A percentile compares a stretch with the other conserved stretches of the same genome.
These are phyloP conservation scores for Somion occarium DNA, from an alignment of 1,284 basidiomycete species.

Conservation along the genomic window DNA sequence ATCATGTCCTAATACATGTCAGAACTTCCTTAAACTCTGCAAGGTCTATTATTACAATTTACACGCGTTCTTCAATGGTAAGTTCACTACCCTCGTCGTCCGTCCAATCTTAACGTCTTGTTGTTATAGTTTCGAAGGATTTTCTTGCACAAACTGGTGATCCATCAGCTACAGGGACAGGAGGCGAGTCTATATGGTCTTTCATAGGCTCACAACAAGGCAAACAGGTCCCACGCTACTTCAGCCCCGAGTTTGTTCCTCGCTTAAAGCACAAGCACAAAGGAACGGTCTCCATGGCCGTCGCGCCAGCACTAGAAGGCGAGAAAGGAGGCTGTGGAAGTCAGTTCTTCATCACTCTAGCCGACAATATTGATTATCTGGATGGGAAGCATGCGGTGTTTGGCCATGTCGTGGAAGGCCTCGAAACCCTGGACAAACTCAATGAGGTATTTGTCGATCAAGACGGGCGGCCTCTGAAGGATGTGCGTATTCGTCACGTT, in stretches of 20 bases:
- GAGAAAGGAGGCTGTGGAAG: conserved; percentile 82
- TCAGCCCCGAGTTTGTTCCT: conserved; percentile 75
- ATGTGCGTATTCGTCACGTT: conserved; percentile 90
- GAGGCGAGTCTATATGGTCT: conserved; percentile 84
- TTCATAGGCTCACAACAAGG: conserved; percentile 53
- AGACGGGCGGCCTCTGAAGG: conserved; percentile 87
- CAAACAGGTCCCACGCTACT: conserved; percentile 62
- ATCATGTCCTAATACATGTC: conserved; percentile 82
- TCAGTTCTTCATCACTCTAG: conserved; percentile 95
- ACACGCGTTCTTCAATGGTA: conserved; percentile 96
- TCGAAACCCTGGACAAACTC: conserved; percentile 89
- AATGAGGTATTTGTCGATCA: conserved; percentile 90
- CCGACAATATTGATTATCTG: conserved; percentile 88
- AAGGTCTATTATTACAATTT: conserved; percentile 96
- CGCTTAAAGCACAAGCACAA: conserved; percentile 81
- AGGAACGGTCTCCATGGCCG: conserved; percentile 95
- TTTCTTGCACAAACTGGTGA: conserved; percentile 96
- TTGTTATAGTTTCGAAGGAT: conserved; percentile 80
- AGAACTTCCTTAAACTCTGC: conserved; percentile 97
- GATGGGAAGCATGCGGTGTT: conserved; percentile 97
- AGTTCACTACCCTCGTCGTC: conserved; percentile 20
- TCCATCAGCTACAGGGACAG: conserved; percentile 91
- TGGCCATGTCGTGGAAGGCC: conserved; percentile 91
- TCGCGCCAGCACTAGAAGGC: conserved; percentile 69
- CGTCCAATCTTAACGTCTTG: conserved; percentile 7